Evolutionary conservation across 192 early-diverging fungal genomes (phyloP).

Genomic region (Coemansia furcata): DNA sequence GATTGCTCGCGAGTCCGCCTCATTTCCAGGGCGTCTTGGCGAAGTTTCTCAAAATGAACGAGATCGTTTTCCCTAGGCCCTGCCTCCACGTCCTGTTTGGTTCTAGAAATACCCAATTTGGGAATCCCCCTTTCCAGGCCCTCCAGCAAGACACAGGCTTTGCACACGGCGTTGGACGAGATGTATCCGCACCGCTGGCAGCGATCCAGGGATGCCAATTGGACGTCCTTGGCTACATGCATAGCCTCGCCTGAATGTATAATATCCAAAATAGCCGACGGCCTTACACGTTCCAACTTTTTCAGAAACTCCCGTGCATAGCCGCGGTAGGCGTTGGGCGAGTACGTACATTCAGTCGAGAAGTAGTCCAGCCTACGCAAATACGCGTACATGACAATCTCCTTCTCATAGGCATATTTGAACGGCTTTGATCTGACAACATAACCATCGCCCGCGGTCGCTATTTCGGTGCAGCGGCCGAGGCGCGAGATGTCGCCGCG

Average conservation of each 20-base stretch:
- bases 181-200: slow-evolving; percentile 96
- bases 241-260: slow-evolving; percentile 94
- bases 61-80: slow-evolving; percentile 8
- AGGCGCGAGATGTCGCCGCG: slow-evolving; percentile 92
- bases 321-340: slow-evolving; percentile 95
- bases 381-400: slow-evolving; percentile 99
- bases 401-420: slow-evolving; percentile 99
- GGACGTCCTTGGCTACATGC: slow-evolving; percentile 62
- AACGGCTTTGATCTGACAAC: slow-evolving; percentile 94
- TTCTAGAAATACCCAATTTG: slow-evolving; percentile 56
- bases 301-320: slow-evolving; percentile 93
- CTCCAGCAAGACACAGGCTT: slow-evolving; percentile 92
- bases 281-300: slow-evolving; percentile 87
- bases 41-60: slow-evolving; percentile 46
- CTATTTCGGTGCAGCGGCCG: slow-evolving; percentile 88
- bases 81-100: neutral
- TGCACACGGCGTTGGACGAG: slow-evolving; percentile 86
- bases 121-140: slow-evolving; percentile 89
- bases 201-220: slow-evolving; percentile 59
- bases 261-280: slow-evolving; percentile 90
- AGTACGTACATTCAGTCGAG: slow-evolving; percentile 97
- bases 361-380: slow-evolving; percentile 97
- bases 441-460: slow-evolving; percentile 71
- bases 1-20: slow-evolving; percentile 9
- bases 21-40: slow-evolving; percentile 29